Base-by-base conservation (phyloP, 371 early-diverging fungal genomes). In the Apophysomyces ossiformis region DNA sequence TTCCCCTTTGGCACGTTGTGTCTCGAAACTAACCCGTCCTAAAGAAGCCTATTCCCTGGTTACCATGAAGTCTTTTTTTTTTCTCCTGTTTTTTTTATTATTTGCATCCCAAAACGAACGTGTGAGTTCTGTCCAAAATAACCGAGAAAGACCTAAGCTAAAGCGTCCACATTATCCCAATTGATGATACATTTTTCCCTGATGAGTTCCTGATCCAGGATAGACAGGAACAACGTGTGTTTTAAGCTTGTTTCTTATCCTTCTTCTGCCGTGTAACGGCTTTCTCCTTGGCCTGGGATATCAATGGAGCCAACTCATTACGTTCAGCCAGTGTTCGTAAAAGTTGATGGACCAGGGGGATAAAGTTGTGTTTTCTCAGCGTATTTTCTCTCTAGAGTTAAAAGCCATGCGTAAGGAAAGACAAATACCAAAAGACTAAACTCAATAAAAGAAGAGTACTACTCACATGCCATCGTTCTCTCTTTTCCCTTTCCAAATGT, bases 311-410 rank as follows among this genome's bases (percentile, higher is more conserved):
- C 57, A 94, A 66, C 46, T 82, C 74, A 21, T 87, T 87, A 43
- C 86, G 85, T 47, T 86, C 81, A 1, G 92, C 92, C 68, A 93
- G 75, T 4, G 80, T 81, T n/a, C 83, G 79, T 45, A 91, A 58
- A 37, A 94, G 67, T 47, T 89, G 83, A 61, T 90, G 89, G 13
- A 91, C 87, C 59, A 94, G 65, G 5, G 94, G 95, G 56, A 94
- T 86, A 73, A 92, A 95, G 67, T 95, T 95, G 64, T 93, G 95
- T 54, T 89, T 84, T 43, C 95, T 79, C 54, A 92, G 67, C 37
- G 81, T 75, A 63, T 95, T 95, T 69, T 95, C 95, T 57, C 87
- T 79, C 82, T 85, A 67, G 36, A 3, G 63, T 35, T 1, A 41
- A 56, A 57, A 63, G 32, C 41, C 18, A 18, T 36, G 9, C 9